phyloP scores from a whole-genome alignment of 169 alveolate genomes.

The Eimeria necatrix region DNA sequence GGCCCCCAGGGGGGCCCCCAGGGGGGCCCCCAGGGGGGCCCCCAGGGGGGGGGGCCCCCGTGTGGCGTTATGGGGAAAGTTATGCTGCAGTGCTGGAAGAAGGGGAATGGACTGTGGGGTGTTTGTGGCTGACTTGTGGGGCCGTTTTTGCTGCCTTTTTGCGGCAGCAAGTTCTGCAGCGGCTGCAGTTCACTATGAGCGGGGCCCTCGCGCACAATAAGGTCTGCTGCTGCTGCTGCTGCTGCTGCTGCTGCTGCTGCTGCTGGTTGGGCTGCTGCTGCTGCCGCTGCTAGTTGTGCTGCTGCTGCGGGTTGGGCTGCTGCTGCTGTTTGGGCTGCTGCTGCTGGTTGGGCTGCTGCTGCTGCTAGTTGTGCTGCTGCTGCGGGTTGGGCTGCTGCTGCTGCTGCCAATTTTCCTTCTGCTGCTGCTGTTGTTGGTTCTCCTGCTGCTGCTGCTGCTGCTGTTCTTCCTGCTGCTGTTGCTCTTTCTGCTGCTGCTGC shows the following conservation, averaged over 20 bases:
- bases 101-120: conserved; percentile 1
- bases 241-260: too few relatives aligned
- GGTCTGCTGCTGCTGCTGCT: not conserved
- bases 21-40: not conserved
- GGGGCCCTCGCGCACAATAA: conserved; percentile 65
- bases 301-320: too few relatives aligned
- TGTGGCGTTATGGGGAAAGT: not conserved
- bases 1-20: not conserved
- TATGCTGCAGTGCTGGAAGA: not conserved
- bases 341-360: too few relatives aligned
- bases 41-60: not conserved
- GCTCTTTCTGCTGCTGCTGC: not conserved
- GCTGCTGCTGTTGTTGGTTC: too few relatives aligned
- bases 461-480: not conserved
- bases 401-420: too few relatives aligned
- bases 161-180: not conserved
- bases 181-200: conserved; percentile 55
- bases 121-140: conserved; percentile 56
- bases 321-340: too few relatives aligned
- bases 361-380: too few relatives aligned
- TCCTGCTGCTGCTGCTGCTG: too few relatives aligned
- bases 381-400: too few relatives aligned
- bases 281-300: too few relatives aligned
- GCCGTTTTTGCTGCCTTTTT: conserved; percentile 11
- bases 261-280: too few relatives aligned